phyloP scores from a whole-genome alignment of 2,329 filamentous ascomycete species.

The Reticulascus tulasneorum region DNA sequence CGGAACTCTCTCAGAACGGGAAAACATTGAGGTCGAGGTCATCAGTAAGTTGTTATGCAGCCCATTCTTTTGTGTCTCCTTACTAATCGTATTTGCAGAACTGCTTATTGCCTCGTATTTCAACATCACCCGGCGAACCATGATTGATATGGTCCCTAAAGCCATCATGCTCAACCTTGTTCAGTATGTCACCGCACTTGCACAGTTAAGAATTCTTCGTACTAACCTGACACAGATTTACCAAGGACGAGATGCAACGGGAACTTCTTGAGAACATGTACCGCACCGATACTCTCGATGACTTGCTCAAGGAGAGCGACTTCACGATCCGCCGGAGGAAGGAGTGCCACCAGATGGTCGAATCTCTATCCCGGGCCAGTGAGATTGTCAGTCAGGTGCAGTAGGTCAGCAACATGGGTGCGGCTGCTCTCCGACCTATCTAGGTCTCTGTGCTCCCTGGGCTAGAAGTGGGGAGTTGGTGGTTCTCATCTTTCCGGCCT shows the following conservation, averaged over 20 bases:
- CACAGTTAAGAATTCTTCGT: background rate
- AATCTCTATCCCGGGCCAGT: conserved; percentile 81
- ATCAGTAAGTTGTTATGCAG: conserved; percentile 71
- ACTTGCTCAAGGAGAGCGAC: conserved; percentile 95
- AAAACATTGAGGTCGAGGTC: conserved; percentile 93
- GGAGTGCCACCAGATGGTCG: conserved; percentile 99
- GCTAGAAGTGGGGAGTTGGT: no score
- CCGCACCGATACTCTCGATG: conserved; percentile 82
- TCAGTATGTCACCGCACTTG: conserved; percentile 58
- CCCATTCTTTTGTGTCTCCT: background rate
- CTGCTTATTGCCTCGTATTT: conserved; percentile 95
- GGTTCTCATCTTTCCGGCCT: no score
- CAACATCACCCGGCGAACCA: conserved; percentile 95
- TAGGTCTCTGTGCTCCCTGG: no score
- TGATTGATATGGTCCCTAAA: conserved; percentile 99
- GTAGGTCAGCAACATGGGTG: no score
- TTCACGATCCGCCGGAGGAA: conserved; percentile 93
- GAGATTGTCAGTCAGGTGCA: conserved; percentile 89
- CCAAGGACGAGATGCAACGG: conserved; percentile 97
- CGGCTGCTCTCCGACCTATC: no score
- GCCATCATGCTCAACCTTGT: conserved; percentile 98
- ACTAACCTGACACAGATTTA: conserved; percentile 30
- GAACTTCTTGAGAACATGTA: conserved; percentile 98
- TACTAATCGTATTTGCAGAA: conserved; percentile 48
- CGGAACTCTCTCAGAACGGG: conserved; percentile 87